Evolutionary conservation across 495 filamentous ascomycete species (phyloP).

Genomic region (Podospora anserina): DNA sequence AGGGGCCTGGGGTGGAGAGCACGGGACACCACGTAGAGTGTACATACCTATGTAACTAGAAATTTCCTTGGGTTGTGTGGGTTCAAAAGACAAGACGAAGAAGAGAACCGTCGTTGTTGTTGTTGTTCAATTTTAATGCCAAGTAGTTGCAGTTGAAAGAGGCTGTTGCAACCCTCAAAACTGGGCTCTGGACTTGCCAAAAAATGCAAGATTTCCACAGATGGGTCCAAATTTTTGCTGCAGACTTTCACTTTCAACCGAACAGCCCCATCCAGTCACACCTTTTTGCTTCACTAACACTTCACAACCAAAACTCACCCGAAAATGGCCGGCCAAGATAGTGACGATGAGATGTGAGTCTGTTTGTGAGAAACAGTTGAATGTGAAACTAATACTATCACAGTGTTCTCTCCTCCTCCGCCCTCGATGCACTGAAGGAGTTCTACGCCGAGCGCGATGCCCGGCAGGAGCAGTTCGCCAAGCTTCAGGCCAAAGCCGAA

Average conservation of each 20-base stretch:
- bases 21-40: slow-evolving; percentile 16
- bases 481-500: slow-evolving; percentile 50
- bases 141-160: not conserved
- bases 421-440: slow-evolving; percentile 61
- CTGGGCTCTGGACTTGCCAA: not conserved
- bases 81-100: slow-evolving; percentile 14
- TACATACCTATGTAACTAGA: slow-evolving; percentile 45
- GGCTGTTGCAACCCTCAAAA: slow-evolving; percentile 7
- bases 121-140: not conserved
- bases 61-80: slow-evolving; percentile 25
- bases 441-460: slow-evolving; percentile 69
- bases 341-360: slow-evolving; percentile 43
- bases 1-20: slow-evolving; percentile 10
- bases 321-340: slow-evolving; percentile 31
- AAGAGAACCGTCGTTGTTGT: not conserved
- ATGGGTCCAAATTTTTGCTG: not conserved
- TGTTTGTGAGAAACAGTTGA: not conserved
- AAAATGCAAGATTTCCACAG: not conserved
- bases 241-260: slow-evolving; percentile 5
- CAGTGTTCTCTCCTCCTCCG: slow-evolving; percentile 50
- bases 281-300: slow-evolving; percentile 1
- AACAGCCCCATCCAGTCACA: not conserved
- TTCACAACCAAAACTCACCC: not conserved
- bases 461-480: slow-evolving; percentile 60
- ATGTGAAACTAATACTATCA: not conserved